Base-by-base conservation (phyloP, 129 eudicot species). In the Saussurea involucrata region DNA sequence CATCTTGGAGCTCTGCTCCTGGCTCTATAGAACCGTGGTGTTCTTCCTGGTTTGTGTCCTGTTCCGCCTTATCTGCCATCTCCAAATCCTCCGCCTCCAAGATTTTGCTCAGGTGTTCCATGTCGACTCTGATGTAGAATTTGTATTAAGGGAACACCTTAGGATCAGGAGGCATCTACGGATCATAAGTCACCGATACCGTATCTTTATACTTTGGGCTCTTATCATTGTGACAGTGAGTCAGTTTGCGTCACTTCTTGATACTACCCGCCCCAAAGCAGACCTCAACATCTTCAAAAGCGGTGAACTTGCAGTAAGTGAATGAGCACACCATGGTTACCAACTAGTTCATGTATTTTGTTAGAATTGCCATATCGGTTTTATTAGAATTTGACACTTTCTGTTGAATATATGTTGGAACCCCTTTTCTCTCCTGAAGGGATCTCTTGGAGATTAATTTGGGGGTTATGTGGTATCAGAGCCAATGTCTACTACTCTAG, bases 241-340 rank as follows among this genome's bases (percentile, higher is more conserved):
- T 78, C 93, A 89, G 33, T 86, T 91, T 32, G 69, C 94, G 0
- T 82, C 93, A 5, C 93, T 95, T 66, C 91, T 95, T 32, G 71
- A 89, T 88, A 91, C 97, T 6, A 89, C 92, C 15, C 87, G 97
- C 17, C 24, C 98, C n/a, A 12, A 57, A 11, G 93, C 97, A 0
- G 88, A 88, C 68, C 86, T 86, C 53, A 83, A 76, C 76, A 78
- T 95, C 69, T 89, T 87, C 85, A 86, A 76, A 66, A 83, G 90
- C 46, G 98, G 98, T 40, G 97, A 95, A 87, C 90, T 95, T 46
- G 98, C 98, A 66, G 98, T 91, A 91, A 42, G 89, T 69, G 22
- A 60, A 6, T 49, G 58, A 49, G 58, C 17, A 49, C 21, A 49
- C 20, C 17, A 49, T 49, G 58, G 58, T 17, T 49, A 15, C 17